Evolutionary conservation across 805 yeast genomes (phyloP), one percentile per base, ranked within the genome.

Genomic region (Phaffomyces thermotolerans): DNA sequence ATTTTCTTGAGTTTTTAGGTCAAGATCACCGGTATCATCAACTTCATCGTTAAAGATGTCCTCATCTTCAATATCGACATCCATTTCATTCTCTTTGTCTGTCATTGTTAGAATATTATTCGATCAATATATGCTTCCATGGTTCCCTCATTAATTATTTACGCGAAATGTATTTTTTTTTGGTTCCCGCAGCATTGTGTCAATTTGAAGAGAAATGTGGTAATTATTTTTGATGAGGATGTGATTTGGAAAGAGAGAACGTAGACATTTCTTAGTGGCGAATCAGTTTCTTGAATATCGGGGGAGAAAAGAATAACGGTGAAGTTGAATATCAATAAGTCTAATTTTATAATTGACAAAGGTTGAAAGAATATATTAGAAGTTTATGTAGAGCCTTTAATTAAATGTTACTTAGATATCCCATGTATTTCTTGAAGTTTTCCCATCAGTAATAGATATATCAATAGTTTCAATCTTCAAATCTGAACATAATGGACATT

Each of bases 401-500:
- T n/a, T 6, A 6, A 8, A 14, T 20, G 22, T 7, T 13, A 6
- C 8, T 31, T 36, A 43, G 4, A 55, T 53, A 14, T 53, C 68
- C 86, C 86, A 80, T 35, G 66, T 73, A n/a, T 56, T 57, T 7
- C 64, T 59, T 32, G 69, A 73, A 3, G 49, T 56, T 33, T 39
- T 41, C 38, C 63, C 69, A 35, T 68, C 69, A 31, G 64, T 71
- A 32, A 87, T 67, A 8, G 80, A 78, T 42, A 74, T 75, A 51
- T 87, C 96, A 37, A 89, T 72, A 14, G 74, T 72, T 40, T 77
- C 80, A 44, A 90, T 79, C 56, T 77, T 81, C 40, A 78, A 66
- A 40, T 84, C 95, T 46, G 87, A 80, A 60, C 96, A 89, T 10
- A 87, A 62, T 8, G 81, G 74, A 61, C 97, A 89, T 49, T 79